A percentile compares a stretch with the other conserved stretches of the same genome.
These are phyloP conservation scores for Solanum sparsipilum DNA, from an alignment of 257 asterid species.

Conservation along the genomic window DNA sequence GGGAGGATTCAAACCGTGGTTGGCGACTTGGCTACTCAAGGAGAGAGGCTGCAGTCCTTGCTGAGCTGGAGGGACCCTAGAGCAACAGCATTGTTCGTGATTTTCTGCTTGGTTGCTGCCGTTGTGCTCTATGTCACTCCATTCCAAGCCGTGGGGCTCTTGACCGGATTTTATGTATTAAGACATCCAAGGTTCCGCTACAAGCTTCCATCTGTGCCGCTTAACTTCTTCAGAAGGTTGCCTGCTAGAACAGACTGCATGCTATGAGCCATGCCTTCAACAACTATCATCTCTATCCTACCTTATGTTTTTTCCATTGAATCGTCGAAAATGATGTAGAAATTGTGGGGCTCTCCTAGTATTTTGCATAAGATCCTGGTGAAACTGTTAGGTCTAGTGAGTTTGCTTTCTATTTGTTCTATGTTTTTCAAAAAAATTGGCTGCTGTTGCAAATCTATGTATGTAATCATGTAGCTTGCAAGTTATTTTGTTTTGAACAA, in stretches of 20 bases:
- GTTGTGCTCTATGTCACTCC: slow-evolving; percentile 39
- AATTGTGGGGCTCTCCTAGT: neutral
- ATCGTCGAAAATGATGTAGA: slow-evolving; percentile 5
- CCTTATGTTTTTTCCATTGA: neutral
- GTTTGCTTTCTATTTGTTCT: slow-evolving; percentile 16
- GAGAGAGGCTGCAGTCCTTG: slow-evolving; percentile 37
- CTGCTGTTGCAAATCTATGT: slow-evolving; percentile 9
- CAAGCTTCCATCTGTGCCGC: slow-evolving; percentile 37
- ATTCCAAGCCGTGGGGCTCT: slow-evolving; percentile 29
- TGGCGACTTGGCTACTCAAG: slow-evolving; percentile 50
- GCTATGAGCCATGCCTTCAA: slow-evolving; percentile 16
- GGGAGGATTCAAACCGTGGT: slow-evolving; percentile 41
- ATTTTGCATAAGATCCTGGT: slow-evolving; percentile 13
- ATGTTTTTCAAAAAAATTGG: slow-evolving; percentile 3
- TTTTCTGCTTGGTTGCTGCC: slow-evolving; percentile 29
- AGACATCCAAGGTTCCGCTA: slow-evolving; percentile 44
- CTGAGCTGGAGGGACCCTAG: slow-evolving; percentile 55
- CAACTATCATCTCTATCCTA: neutral
- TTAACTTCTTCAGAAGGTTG: slow-evolving; percentile 39
- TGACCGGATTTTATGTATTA: slow-evolving; percentile 27
- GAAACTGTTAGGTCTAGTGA: slow-evolving; percentile 22
- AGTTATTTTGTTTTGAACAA: neutral
- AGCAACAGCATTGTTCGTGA: slow-evolving; percentile 35
- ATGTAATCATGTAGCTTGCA: neutral
- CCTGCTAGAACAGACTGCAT: slow-evolving; percentile 48